Conservation (phyloP, 2,329 filamentous ascomycete species). For the Chlorencoelia australis region DNA sequence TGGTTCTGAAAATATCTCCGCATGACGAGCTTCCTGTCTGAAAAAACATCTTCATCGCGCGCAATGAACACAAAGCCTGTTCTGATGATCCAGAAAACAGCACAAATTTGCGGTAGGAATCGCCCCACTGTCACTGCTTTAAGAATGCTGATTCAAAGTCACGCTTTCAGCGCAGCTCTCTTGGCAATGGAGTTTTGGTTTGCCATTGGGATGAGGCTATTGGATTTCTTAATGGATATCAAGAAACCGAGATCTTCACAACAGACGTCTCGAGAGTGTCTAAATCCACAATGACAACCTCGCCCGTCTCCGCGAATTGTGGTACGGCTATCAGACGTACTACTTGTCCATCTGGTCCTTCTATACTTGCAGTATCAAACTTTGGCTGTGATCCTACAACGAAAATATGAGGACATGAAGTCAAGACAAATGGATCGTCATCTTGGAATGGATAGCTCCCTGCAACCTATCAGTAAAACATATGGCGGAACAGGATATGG, state of each 20-base stretch:
- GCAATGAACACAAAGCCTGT: too few species aligned
- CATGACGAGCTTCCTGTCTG: too few species aligned
- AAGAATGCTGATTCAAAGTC: too few species aligned
- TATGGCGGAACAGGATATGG: background rate
- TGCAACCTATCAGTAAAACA: slow-evolving; percentile 27
- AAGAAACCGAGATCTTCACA: slow-evolving; percentile 17
- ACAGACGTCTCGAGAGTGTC: slow-evolving; percentile 59
- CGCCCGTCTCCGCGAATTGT: slow-evolving; percentile 65
- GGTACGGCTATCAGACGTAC: slow-evolving; percentile 79
- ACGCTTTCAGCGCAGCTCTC: too few species aligned
- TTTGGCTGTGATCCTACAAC: slow-evolving; percentile 77
- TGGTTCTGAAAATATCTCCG: too few species aligned
- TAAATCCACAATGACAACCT: slow-evolving; percentile 73
- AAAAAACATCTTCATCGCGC: too few species aligned
- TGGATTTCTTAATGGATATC: background rate
- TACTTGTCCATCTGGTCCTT: slow-evolving; percentile 55
- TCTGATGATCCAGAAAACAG: too few species aligned
- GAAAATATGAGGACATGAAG: slow-evolving; percentile 79
- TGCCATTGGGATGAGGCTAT: too few species aligned
- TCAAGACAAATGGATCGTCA: slow-evolving; percentile 81
- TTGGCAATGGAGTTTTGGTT: too few species aligned
- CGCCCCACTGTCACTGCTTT: too few species aligned
- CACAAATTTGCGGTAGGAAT: too few species aligned
- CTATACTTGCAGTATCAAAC: slow-evolving; percentile 63
- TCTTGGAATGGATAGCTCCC: slow-evolving; percentile 96